phyloP scores from a whole-genome alignment of 73 alveolate genomes.

The Tetrahymena thermophila region DNA sequence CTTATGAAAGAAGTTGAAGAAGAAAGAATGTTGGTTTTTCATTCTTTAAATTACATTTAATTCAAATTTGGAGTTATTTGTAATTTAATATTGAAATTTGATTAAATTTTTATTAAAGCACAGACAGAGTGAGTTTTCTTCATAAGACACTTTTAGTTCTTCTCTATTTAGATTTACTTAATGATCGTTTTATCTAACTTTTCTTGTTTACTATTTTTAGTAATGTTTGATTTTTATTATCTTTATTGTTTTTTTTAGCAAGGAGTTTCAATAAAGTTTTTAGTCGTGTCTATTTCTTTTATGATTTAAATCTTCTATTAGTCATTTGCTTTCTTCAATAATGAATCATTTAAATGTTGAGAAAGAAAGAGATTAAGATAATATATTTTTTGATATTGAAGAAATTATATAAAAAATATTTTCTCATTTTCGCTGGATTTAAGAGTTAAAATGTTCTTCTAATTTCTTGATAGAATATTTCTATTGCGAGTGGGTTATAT shows the following conservation, averaged over 20 bases:
- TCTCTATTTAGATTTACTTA: not conserved
- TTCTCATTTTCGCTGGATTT: not conserved
- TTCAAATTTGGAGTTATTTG: not conserved
- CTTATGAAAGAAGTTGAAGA: not conserved
- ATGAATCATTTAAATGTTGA: not conserved
- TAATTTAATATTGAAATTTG: not conserved
- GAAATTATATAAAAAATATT: not conserved
- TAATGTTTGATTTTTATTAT: not conserved
- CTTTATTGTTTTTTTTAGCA: not conserved
- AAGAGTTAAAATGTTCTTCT: not conserved
- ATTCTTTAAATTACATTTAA: not conserved
- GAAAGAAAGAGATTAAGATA: not conserved
- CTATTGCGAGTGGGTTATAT: not conserved
- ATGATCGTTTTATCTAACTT: not conserved
- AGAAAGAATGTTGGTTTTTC: not conserved
- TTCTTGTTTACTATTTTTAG: not conserved
- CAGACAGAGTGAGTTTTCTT: constrained; percentile 2
- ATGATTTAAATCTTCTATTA: not conserved
- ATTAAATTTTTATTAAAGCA: not conserved
- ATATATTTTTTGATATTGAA: not conserved
- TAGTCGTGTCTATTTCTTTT: not conserved
- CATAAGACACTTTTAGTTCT: not conserved
- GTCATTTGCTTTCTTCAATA: not conserved
- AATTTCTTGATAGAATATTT: not conserved
- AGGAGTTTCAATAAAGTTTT: not conserved